Percentiles rank a stretch among this genome's conserved stretches.
Conservation (phyloP, 2,329 filamentous ascomycete genomes). For the Cladosporium velox region DNA sequence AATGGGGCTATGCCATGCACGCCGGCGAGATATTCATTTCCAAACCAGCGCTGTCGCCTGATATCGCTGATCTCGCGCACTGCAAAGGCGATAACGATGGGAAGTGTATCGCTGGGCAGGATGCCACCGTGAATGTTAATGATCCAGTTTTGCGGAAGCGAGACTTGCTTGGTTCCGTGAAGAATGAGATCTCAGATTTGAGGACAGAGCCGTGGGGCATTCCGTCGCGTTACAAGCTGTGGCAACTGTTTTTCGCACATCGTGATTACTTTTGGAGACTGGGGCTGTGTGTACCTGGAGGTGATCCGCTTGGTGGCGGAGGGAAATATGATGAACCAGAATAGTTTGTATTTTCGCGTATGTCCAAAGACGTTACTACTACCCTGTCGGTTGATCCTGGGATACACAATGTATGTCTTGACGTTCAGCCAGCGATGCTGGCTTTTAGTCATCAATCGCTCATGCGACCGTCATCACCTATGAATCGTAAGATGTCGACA, state of each 20-base stretch:
- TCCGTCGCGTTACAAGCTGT: constrained; percentile 70
- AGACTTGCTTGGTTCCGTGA: constrained; percentile 29
- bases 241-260: constrained; percentile 91
- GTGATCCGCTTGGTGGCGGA: constrained; percentile 35
- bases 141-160: constrained; percentile 11
- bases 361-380: too few relatives aligned
- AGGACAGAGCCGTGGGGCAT: constrained; percentile 39
- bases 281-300: constrained; percentile 76
- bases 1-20: constrained; percentile 88
- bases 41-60: constrained; percentile 69
- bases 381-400: too few relatives aligned
- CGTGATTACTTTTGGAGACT: constrained; percentile 96
- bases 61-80: constrained; percentile 65
- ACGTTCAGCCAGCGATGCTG: too few relatives aligned
- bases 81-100: constrained; percentile 74
- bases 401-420: too few relatives aligned
- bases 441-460: background rate
- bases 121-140: constrained; percentile 34
- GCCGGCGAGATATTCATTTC: constrained; percentile 85
- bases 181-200: constrained; percentile 37
- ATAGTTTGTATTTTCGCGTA: background rate
- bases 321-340: constrained; percentile 25
- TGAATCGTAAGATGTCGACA: background rate
- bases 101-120: constrained; percentile 67
- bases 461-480: background rate